Conservation (phyloP, 805 yeast species). For the Candida insectorum region DNA sequence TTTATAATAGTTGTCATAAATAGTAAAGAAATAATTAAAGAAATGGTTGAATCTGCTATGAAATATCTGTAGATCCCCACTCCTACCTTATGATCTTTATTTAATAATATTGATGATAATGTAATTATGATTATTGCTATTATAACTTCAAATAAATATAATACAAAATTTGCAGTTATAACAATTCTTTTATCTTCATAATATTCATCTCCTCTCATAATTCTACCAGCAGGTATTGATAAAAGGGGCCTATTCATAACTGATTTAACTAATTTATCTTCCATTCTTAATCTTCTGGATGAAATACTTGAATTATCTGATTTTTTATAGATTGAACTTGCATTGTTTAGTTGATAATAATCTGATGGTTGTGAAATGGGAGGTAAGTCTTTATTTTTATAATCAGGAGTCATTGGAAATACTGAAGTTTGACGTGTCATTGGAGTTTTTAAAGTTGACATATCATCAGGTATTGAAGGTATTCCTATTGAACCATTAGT, state of each 20-base stretch:
- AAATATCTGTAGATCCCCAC: conserved; percentile 32
- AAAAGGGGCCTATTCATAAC: conserved; percentile 34
- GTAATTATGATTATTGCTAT: conserved; percentile 26
- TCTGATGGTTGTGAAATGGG: conserved; percentile 19
- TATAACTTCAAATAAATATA: conserved; percentile 29
- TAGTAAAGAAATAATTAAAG: conserved; percentile 29
- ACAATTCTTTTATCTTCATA: conserved; percentile 13
- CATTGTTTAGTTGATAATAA: conserved; percentile 6
- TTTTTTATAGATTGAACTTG: conserved; percentile 1
- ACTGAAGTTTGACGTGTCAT: conserved; percentile 10
- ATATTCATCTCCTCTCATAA: conserved; percentile 13
- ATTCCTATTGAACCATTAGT: conserved; percentile 7
- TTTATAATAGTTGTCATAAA: conserved; percentile 35
- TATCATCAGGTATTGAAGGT: conserved; percentile 10
- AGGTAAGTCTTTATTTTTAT: conserved; percentile 20
- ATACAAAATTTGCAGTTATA: conserved; percentile 25
- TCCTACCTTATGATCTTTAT: conserved; percentile 20
- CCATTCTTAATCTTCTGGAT: conserved; percentile 22
- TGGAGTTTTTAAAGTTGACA: conserved; percentile 3
- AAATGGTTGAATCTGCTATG: conserved; percentile 32
- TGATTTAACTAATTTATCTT: conserved; percentile 22
- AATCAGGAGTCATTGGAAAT: conserved; percentile 10
- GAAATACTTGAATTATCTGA: conserved; percentile 16
- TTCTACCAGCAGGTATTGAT: conserved; percentile 16
- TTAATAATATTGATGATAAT: conserved; percentile 22